These are phyloP conservation scores for Penicillium taxi DNA, from an alignment of 495 filamentous ascomycete species.

Conservation along the genomic window DNA sequence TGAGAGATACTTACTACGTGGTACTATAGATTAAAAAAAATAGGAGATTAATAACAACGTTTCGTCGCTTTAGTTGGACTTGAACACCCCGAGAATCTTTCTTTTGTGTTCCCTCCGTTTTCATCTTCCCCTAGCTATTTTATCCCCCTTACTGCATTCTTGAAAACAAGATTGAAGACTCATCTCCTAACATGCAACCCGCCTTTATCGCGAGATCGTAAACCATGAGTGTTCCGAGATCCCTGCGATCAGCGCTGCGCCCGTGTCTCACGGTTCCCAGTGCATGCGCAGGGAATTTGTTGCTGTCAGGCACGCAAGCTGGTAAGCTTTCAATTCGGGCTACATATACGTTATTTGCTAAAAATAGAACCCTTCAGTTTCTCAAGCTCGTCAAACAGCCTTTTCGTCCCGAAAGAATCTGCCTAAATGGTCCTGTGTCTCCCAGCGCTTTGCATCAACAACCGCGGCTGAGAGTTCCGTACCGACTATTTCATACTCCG, in stretches of 20 bases:
- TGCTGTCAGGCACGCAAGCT: constrained; percentile 11
- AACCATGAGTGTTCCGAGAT: constrained; percentile 25
- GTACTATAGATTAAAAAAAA: no score
- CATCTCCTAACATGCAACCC: no score
- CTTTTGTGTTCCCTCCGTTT: no score
- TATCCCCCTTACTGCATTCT: no score
- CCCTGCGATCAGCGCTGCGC: constrained; percentile 26
- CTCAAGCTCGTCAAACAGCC: constrained; percentile 9
- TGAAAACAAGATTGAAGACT: no score
- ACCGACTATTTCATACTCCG: constrained; percentile 56
- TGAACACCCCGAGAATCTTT: no score
- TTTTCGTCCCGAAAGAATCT: constrained; percentile 6
- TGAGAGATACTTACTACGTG: no score
- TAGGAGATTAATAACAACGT: no score
- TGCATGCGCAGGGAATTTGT: constrained; percentile 20
- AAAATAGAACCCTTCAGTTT: constrained; percentile 6
- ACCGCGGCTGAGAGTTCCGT: constrained; percentile 38
- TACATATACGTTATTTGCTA: no score
- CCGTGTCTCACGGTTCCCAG: constrained; percentile 25
- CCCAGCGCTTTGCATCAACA: constrained; percentile 21
- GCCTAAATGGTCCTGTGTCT: constrained; percentile 12
- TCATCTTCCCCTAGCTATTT: no score
- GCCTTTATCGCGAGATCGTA: no score
- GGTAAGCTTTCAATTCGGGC: constrained; percentile 15
- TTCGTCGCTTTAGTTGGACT: no score